Percentiles rank a stretch among this genome's conserved stretches.
These are phyloP conservation scores for Hymenoscyphus salicellus DNA, from an alignment of 2,329 filamentous ascomycete species.

Conservation along the genomic window DNA sequence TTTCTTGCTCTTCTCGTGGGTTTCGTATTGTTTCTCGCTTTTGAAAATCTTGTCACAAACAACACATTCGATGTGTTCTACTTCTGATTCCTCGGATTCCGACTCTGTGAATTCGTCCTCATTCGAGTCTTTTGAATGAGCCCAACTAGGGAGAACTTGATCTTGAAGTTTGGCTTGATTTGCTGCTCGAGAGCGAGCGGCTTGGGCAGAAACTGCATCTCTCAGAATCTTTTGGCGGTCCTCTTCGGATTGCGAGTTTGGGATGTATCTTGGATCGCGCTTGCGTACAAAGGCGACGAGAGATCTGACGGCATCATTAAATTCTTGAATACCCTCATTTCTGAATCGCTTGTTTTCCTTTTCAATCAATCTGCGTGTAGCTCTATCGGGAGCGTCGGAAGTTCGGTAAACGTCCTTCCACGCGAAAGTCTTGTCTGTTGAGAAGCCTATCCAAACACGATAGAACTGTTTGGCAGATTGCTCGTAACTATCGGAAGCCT, in stretches of 20 bases:
- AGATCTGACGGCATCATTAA: constrained; percentile 87
- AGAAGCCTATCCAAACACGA: constrained; percentile 72
- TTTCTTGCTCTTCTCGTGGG: constrained; percentile 95
- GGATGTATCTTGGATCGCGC: constrained; percentile 79
- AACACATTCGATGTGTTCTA: constrained; percentile 67
- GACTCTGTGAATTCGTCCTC: constrained; percentile 53
- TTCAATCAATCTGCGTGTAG: constrained; percentile 80
- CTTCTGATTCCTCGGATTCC: constrained; percentile 50
- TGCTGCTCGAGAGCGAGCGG: constrained; percentile 75
- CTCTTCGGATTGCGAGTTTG: constrained; percentile 72
- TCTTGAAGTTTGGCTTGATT: constrained; percentile 72
- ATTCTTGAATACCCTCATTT: constrained; percentile 79
- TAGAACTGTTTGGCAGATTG: constrained; percentile 78
- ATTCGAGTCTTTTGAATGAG: constrained; percentile 54
- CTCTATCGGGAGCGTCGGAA: constrained; percentile 82
- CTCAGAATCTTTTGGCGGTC: constrained; percentile 77
- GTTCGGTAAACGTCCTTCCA: constrained; percentile 87
- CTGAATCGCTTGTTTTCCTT: constrained; percentile 87
- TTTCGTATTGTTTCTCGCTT: constrained; percentile 86
- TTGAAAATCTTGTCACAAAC: constrained; percentile 79
- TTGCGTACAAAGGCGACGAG: constrained; percentile 87
- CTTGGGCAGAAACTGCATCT: constrained; percentile 78
- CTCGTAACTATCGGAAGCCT: constrained; percentile 72
- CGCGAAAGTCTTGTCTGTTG: constrained; percentile 78
- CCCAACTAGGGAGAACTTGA: constrained; percentile 72